Percentiles rank a stretch among this genome's conserved stretches.
phyloP scores from a whole-genome alignment of 2,329 filamentous ascomycete genomes.

The Aureobasidium melanogenum region DNA sequence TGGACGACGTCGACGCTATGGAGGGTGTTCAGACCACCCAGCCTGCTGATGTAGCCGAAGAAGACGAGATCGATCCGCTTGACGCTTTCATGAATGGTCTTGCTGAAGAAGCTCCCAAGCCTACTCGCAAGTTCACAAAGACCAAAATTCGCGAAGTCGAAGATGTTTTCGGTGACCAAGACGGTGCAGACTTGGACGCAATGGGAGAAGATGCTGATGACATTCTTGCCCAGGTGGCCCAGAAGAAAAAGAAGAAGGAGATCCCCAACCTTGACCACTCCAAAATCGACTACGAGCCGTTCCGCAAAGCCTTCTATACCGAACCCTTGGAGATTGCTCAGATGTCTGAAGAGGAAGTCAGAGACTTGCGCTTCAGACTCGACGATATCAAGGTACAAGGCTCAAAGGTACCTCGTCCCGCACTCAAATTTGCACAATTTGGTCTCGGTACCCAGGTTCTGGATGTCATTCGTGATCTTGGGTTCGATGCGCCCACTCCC shows the following conservation, averaged over 20 bases:
- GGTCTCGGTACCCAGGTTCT: constrained; percentile 79
- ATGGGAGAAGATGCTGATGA: constrained; percentile 57
- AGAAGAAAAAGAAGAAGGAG: constrained; percentile 87
- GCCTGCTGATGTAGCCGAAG: constrained; percentile 35
- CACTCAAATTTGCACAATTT: constrained; percentile 94
- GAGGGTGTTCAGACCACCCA: constrained; percentile 19
- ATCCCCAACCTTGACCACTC: constrained; percentile 79
- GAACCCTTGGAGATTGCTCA: constrained; percentile 76
- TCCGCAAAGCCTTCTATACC: constrained; percentile 91
- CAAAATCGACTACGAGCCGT: constrained; percentile 75
- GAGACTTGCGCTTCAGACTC: constrained; percentile 72
- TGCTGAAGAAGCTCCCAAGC: constrained; percentile 34
- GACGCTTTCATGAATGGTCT: constrained; percentile 93
- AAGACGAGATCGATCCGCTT: constrained; percentile 76
- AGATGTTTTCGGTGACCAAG: constrained; percentile 77
- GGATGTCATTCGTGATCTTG: constrained; percentile 71
- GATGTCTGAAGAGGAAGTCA: constrained; percentile 77
- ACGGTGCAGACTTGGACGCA: constrained; percentile 59
- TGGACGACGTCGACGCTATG: constrained; percentile 22
- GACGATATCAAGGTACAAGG: constrained; percentile 93
- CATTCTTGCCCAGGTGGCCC: constrained; percentile 50
- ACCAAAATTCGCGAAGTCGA: constrained; percentile 55
- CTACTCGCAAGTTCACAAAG: constrained; percentile 32
- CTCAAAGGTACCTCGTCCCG: constrained; percentile 81
- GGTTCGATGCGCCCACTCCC: constrained; percentile 80